These are phyloP conservation scores for Debaryomycetaceae sp. DNA, from an alignment of 1,139 yeast species.

Conservation along the genomic window DNA sequence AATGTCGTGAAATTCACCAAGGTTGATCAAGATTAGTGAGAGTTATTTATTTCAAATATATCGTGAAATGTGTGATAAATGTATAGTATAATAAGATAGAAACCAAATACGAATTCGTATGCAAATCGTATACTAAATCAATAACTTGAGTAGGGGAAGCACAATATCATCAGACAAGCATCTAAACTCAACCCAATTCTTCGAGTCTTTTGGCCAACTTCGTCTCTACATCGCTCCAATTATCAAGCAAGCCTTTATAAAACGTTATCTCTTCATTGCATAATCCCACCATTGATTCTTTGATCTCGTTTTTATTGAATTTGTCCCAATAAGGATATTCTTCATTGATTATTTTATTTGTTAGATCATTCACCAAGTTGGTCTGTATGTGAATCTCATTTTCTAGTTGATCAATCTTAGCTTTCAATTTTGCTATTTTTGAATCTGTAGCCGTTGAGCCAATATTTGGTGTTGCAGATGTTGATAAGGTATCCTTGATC, in stretches of 20 bases:
- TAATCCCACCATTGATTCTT: slow-evolving; percentile 61
- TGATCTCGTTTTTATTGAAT: slow-evolving; percentile 75
- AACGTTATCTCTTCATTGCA: slow-evolving; percentile 77
- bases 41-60: neutral
- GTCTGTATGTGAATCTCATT: slow-evolving; percentile 58
- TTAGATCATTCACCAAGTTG: slow-evolving; percentile 49
- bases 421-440: slow-evolving; percentile 33
- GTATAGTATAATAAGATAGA: slow-evolving; percentile 1
- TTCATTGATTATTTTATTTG: slow-evolving; percentile 68
- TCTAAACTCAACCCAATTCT: slow-evolving; percentile 17
- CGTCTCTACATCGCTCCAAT: slow-evolving; percentile 64
- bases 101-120: neutral
- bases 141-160: neutral
- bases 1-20: neutral
- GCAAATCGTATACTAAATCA: slow-evolving; percentile 1
- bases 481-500: slow-evolving; percentile 45
- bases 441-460: slow-evolving; percentile 38
- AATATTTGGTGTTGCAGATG: slow-evolving; percentile 41
- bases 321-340: slow-evolving; percentile 84
- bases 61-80: slow-evolving; percentile 3
- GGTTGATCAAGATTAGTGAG: neutral
- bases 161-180: neutral
- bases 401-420: slow-evolving; percentile 34
- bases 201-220: slow-evolving; percentile 39
- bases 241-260: slow-evolving; percentile 66